phyloP scores from a whole-genome alignment of 2,329 filamentous ascomycete species.

The Epichloe sp. region DNA sequence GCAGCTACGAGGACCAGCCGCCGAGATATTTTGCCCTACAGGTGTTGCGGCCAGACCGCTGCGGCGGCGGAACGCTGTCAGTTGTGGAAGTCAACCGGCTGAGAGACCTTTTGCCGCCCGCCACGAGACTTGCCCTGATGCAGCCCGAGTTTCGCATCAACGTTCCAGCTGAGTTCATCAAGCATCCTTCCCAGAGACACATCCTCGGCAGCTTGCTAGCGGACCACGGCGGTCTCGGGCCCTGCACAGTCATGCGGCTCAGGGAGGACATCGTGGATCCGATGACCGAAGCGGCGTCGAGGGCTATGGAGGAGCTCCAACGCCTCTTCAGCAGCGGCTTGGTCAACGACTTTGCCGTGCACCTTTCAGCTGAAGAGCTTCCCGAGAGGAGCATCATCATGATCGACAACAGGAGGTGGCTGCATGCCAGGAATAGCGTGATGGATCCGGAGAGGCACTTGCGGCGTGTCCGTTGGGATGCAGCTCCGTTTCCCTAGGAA shows the following conservation, averaged over 20 bases:
- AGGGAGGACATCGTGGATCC: neutral
- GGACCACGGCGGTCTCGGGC: neutral
- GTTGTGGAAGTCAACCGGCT: neutral
- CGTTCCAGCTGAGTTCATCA: neutral
- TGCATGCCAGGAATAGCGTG: conserved; percentile 20
- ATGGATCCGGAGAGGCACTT: conserved; percentile 21
- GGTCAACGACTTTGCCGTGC: neutral
- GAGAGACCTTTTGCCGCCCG: neutral
- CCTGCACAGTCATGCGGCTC: neutral
- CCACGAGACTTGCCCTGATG: neutral
- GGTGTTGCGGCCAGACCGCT: neutral
- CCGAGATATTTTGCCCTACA: neutral
- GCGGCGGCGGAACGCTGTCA: neutral
- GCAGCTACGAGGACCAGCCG: neutral
- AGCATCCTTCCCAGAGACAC: neutral
- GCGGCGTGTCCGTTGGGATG: conserved; percentile 16
- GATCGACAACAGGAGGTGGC: conserved; percentile 13
- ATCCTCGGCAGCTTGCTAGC: neutral
- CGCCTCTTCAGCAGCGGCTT: neutral
- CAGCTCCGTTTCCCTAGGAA: neutral
- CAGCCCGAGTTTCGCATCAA: too few relatives aligned
- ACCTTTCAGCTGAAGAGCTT: neutral
- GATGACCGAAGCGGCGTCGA: neutral
- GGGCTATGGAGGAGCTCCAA: neutral
- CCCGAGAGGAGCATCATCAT: neutral